Percentiles rank a stretch among this genome's conserved stretches.
phyloP scores from a whole-genome alignment of 441 rosid genomes.

The Geranium incanum region DNA sequence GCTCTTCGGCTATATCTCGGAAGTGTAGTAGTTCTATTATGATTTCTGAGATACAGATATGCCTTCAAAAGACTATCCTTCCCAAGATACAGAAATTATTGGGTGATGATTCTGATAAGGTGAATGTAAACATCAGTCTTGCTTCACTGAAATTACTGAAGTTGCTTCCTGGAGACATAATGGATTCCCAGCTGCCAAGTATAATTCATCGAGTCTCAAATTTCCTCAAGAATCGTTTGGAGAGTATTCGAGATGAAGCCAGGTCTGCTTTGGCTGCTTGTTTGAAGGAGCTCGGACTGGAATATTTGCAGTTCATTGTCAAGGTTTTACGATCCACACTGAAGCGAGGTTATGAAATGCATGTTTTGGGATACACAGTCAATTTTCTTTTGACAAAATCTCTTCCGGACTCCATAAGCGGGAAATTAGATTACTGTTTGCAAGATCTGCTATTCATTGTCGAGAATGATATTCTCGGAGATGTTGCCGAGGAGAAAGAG shows the following conservation, averaged over 20 bases:
- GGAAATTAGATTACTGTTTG: conserved; percentile 77
- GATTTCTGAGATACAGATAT: conserved; percentile 40
- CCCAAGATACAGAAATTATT: conserved; percentile 68
- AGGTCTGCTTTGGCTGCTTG: conserved; percentile 82
- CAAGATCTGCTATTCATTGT: conserved; percentile 70
- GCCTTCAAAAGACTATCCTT: conserved; percentile 52
- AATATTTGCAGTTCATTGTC: conserved; percentile 63
- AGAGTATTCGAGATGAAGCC: conserved; percentile 68
- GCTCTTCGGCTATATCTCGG: conserved; percentile 17
- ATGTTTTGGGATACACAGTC: conserved; percentile 78
- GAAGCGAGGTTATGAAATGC: conserved; percentile 82
- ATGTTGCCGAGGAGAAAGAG: conserved; percentile 88
- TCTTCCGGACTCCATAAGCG: conserved; percentile 35
- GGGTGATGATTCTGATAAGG: conserved; percentile 56
- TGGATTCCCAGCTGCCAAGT: conserved; percentile 76
- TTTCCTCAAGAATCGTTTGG: conserved; percentile 64
- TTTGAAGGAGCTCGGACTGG: conserved; percentile 86
- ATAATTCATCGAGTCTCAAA: conserved; percentile 66
- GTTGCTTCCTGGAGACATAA: conserved; percentile 71
- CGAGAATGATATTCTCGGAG: conserved; percentile 76
- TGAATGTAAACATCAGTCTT: conserved; percentile 56
- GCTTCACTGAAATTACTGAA: conserved; percentile 80
- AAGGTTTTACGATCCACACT: conserved; percentile 56
- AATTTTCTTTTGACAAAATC: conserved; percentile 57
- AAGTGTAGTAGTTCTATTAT: conserved; percentile 21